These are phyloP conservation scores for Talaromyces nanjingensis DNA, from an alignment of 495 filamentous ascomycete genomes.

Conservation along the genomic window DNA sequence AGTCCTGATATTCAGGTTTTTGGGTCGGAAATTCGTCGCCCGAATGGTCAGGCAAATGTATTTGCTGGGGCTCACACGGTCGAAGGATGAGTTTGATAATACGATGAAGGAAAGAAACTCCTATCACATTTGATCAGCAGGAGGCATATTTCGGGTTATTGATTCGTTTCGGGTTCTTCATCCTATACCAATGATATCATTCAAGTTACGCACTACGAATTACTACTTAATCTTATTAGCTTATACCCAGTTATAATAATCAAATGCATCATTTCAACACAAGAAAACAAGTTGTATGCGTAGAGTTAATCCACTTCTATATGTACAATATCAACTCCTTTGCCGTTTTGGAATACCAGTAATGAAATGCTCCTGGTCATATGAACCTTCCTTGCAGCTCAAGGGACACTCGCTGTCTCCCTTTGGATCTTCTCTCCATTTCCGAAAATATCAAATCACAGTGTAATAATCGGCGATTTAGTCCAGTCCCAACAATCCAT, in stretches of 20 bases:
- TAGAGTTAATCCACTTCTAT: slow-evolving; percentile 3
- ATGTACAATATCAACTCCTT: slow-evolving; percentile 7
- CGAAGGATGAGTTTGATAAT: neutral
- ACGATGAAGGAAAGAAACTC: neutral
- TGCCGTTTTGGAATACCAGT: neutral
- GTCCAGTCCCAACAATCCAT: neutral
- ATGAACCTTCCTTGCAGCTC: neutral
- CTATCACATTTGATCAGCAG: neutral
- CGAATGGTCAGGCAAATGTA: neutral
- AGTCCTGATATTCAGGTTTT: neutral
- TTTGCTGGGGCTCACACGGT: neutral
- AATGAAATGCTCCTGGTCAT: neutral
- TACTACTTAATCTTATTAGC: neutral
- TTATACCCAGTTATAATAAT: neutral
- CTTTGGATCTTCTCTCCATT: neutral
- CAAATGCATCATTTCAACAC: neutral
- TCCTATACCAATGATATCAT: neutral
- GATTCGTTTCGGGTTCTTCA: neutral
- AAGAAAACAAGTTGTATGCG: neutral
- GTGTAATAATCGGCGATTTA: neutral
- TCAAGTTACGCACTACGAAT: neutral
- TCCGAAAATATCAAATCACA: neutral
- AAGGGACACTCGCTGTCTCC: neutral
- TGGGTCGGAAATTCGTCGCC: neutral
- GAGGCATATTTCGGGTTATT: neutral